Evolutionary conservation across 805 yeast genomes (phyloP).

Genomic region (Cyberlindnera xishuangbannaensis): DNA sequence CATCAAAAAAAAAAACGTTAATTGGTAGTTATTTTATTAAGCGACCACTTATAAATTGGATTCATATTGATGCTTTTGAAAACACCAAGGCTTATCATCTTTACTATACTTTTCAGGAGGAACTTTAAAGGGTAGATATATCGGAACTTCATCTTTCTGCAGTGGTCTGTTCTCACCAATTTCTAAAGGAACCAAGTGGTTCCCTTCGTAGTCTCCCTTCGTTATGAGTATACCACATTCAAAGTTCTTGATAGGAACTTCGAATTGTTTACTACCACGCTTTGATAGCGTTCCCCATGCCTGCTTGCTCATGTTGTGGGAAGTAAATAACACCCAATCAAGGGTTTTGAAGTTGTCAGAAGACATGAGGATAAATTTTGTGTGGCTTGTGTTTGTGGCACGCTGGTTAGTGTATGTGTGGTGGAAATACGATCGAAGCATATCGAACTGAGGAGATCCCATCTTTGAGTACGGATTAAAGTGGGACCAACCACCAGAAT

Average conservation of each 20-base stretch:
- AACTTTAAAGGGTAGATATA: conserved; percentile 48
- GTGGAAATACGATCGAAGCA: conserved; percentile 33
- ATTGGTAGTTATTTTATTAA: too few relatives aligned
- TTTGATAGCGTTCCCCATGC: conserved; percentile 66
- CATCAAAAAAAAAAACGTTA: too few relatives aligned
- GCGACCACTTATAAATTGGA: too few relatives aligned
- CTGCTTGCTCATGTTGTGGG: conserved; percentile 67
- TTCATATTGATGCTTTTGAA: conserved; percentile 1
- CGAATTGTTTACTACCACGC: conserved; percentile 19
- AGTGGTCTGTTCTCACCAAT: conserved; percentile 28
- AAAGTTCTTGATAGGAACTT: conserved; percentile 35
- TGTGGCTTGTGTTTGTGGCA: conserved; percentile 48
- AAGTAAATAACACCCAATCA: conserved; percentile 68
- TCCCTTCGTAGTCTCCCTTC: conserved; percentile 21
- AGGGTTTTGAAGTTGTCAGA: conserved; percentile 44
- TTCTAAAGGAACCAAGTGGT: conserved; percentile 38
- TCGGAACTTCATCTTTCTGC: conserved; percentile 16
- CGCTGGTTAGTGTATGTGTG: conserved; percentile 27
- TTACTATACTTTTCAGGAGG: conserved; percentile 40
- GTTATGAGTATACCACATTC: conserved; percentile 51
- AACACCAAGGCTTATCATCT: conserved; percentile 45
- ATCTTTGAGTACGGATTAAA: conserved; percentile 29
- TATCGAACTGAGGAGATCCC: conserved; percentile 33
- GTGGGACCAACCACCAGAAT: conserved; percentile 46
- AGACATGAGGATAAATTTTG: conserved; percentile 58